A percentile compares a stretch with the other conserved stretches of the same genome.
phyloP scores from a whole-genome alignment of 305 asterid genomes.

The Fraxinus velutina region DNA sequence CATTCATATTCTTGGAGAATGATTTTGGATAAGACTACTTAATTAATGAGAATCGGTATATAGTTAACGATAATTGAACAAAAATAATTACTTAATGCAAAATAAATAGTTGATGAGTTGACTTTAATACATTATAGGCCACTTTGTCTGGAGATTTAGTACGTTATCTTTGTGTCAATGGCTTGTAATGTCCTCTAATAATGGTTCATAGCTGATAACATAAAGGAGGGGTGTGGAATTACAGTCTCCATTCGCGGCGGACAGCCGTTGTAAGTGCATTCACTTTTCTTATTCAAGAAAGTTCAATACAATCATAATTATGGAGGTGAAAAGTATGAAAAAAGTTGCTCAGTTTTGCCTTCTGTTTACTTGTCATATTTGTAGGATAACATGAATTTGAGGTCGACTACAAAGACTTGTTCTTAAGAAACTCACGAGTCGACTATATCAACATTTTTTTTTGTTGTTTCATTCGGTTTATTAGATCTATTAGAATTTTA shows the following conservation, averaged over 20 bases:
- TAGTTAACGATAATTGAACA: neutral
- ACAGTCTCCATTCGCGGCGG: conserved; percentile 3
- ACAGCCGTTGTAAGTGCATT: conserved; percentile 8
- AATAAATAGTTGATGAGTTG: neutral
- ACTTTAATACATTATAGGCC: neutral
- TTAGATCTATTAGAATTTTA: neutral
- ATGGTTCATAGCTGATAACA: neutral
- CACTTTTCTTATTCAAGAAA: neutral
- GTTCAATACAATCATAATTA: neutral
- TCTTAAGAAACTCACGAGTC: neutral
- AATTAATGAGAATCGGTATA: neutral
- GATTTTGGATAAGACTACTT: neutral
- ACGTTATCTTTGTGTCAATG: neutral
- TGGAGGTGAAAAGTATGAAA: neutral
- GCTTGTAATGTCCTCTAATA: neutral
- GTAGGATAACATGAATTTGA: neutral
- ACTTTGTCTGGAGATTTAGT: neutral
- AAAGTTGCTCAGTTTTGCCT: neutral
- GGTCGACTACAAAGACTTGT: neutral
- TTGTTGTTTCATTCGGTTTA: neutral
- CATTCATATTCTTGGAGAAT: conserved; percentile 15
- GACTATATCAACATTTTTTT: neutral
- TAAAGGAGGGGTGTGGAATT: neutral
- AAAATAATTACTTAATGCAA: neutral
- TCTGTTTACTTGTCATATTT: neutral